Conservation (phyloP, 202 grass and related monocot genomes). For the Hordeum pubiflorum region DNA sequence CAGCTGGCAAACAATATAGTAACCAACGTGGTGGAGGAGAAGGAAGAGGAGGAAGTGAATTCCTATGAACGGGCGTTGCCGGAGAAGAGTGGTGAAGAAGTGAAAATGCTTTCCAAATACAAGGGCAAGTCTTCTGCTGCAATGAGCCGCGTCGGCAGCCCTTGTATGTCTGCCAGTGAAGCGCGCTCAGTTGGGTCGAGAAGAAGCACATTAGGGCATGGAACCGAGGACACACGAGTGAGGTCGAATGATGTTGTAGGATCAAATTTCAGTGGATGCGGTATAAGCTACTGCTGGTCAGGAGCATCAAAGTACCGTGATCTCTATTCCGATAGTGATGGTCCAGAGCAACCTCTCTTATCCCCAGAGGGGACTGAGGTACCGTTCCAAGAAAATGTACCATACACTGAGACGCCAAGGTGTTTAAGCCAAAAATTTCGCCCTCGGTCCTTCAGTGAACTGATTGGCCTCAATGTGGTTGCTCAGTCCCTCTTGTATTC, state of each 20-base stretch:
- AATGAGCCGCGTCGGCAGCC: constrained; percentile 59
- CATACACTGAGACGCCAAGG: constrained; percentile 60
- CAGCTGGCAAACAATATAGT: constrained; percentile 39
- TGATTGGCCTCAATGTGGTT: constrained; percentile 82
- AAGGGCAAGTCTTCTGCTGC: constrained; percentile 50
- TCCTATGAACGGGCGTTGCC: constrained; percentile 40
- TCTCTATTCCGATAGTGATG: constrained; percentile 80
- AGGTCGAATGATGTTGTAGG: constrained; percentile 80
- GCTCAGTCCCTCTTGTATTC: constrained; percentile 83
- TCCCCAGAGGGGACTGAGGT: constrained; percentile 54
- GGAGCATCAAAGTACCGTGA: constrained; percentile 74
- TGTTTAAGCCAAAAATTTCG: constrained; percentile 97
- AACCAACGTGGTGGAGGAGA: constrained; percentile 45
- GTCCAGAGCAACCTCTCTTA: constrained; percentile 71
- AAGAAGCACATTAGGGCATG: constrained; percentile 12
- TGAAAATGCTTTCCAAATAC: constrained; percentile 55
- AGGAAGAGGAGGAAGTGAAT: constrained; percentile 64
- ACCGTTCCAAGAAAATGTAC: constrained; percentile 41
- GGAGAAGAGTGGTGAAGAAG: constrained; percentile 37
- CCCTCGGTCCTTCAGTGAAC: constrained; percentile 79
- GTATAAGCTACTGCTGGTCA: constrained; percentile 98
- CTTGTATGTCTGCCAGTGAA: constrained; percentile 73
- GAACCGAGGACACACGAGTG: constrained; percentile 57
- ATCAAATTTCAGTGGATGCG: constrained; percentile 94
- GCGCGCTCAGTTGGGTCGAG: constrained; percentile 54